phyloP scores from a whole-genome alignment of 73 alveolate species.

The Tetrahymena thermophila region DNA sequence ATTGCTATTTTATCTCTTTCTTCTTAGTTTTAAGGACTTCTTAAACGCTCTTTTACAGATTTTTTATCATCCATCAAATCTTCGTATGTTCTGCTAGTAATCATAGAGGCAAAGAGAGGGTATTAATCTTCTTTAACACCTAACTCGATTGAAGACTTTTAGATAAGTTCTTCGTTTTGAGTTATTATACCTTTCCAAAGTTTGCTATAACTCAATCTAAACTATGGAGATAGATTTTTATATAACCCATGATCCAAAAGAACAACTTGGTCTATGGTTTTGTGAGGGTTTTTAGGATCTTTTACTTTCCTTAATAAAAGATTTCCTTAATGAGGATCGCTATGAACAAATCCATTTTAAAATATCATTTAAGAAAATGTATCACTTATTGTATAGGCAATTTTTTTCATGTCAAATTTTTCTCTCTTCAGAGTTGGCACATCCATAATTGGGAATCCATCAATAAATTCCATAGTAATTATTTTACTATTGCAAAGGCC shows the following conservation, averaged over 20 bases:
- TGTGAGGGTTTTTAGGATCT: not conserved
- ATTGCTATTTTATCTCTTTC: conserved; percentile 47
- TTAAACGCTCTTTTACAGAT: conserved; percentile 22
- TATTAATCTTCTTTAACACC: conserved; percentile 54
- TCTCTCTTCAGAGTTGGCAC: conserved; percentile 23
- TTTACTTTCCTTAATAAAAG: conserved; percentile 39
- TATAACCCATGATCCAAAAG: conserved; percentile 71
- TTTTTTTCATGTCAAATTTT: conserved; percentile 34
- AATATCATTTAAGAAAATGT: conserved; percentile 58
- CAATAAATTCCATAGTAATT: conserved; percentile 49
- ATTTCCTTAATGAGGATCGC: conserved; percentile 79
- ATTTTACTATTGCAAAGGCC: conserved; percentile 46
- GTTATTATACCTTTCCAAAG: conserved; percentile 70
- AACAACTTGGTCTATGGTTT: conserved; percentile 38
- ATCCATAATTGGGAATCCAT: conserved; percentile 56
- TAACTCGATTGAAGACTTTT: conserved; percentile 47
- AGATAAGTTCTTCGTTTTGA: conserved; percentile 49
- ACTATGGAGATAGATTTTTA: conserved; percentile 33
- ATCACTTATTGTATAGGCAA: conserved; percentile 43
- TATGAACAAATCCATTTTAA: conserved; percentile 61
- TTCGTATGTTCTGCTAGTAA: conserved; percentile 55
- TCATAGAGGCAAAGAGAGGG: conserved; percentile 64
- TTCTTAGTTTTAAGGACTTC: conserved; percentile 35
- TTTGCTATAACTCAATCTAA: conserved; percentile 49
- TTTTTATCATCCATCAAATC: conserved; percentile 57